Base-by-base conservation (phyloP, 441 rosid species). In the Croton setiger region DNA sequence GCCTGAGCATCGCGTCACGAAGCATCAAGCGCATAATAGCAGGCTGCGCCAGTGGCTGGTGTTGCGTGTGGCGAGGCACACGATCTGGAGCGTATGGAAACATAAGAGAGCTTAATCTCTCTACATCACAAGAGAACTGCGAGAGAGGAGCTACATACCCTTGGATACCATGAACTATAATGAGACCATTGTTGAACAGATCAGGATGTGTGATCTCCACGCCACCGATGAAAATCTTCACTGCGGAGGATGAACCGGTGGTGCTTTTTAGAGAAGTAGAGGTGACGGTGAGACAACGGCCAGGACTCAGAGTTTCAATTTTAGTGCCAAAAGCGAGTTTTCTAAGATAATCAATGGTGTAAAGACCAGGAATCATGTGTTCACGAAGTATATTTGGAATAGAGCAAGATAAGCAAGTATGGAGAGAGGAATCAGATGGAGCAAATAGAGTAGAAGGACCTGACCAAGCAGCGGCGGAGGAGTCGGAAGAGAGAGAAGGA, bases 401-500 rank as follows among this genome's bases (percentile, higher is more conserved):
- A 45, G 84, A 74, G 64, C 90, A 86, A 43, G 86, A 79, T 59
- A 60, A 21, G 75, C 88, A 86, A 11, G 85, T 60, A 21, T 75
- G 80, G 72, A 88, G 43, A 18, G 90, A 81, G 54, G 87, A 67
- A 64, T 86, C 93, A 7, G 84, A 83, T 5, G 90, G 86, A 47
- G 88, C 90, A 63, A 88, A 88, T 69, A 88, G 72, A 51, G 93
- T 88, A 35, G 78, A 77, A 3, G 88, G 90, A 37, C 88, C 90
- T 23, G 81, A 78, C 90, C 88, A 86, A 51, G 68, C 53, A 17
- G 76, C 45, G 65, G 60, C 14, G 67, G 77, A 33, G 47, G 78
- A 63, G 49, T 79, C 84, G 15, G 67, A 20, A 49, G 78, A 67
- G 74, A 81, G 81, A 1, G 84, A 76, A 3, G 76, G 77, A 18